phyloP scores from a whole-genome alignment of 2,329 filamentous ascomycete species.

The Madurella mycetomatis region DNA sequence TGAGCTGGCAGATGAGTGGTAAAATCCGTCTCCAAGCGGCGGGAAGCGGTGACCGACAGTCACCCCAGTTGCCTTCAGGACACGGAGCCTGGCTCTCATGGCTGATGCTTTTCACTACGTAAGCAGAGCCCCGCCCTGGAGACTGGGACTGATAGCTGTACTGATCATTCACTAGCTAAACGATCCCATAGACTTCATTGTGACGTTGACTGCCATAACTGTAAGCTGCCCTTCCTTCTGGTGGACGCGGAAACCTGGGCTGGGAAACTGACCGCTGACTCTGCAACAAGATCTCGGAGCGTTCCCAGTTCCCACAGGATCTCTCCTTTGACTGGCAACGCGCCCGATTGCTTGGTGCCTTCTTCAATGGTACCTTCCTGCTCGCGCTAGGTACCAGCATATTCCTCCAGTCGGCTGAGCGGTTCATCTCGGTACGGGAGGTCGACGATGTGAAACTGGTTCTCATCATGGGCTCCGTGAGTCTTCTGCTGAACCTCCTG shows the following conservation, averaged over 20 bases:
- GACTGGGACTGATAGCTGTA: background rate
- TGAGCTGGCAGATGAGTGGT: conserved; percentile 42
- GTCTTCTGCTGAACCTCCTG: conserved; percentile 63
- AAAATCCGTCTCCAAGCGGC: background rate
- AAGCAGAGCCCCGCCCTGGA: conserved; percentile 25
- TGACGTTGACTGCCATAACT: conserved; percentile 60
- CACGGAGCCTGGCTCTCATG: conserved; percentile 65
- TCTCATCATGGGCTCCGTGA: conserved; percentile 64
- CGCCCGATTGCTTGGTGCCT: conserved; percentile 67
- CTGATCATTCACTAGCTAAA: conserved; percentile 49
- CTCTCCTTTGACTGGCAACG: conserved; percentile 75
- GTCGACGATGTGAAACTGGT: conserved; percentile 63
- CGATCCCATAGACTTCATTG: conserved; percentile 64
- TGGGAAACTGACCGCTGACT: conserved; percentile 7
- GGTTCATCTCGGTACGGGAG: conserved; percentile 56
- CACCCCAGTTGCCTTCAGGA: conserved; percentile 60
- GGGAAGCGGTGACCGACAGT: background rate
- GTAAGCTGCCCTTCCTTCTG: conserved; percentile 38
- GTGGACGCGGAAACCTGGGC: background rate
- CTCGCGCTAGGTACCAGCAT: conserved; percentile 69
- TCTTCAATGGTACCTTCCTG: conserved; percentile 76
- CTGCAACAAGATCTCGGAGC: conserved; percentile 49
- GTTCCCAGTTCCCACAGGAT: conserved; percentile 50
- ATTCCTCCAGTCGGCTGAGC: conserved; percentile 66
- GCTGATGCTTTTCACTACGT: conserved; percentile 79